Base-by-base conservation (phyloP, 73 alveolate genomes). In the Paramecium tetraurelia region DNA sequence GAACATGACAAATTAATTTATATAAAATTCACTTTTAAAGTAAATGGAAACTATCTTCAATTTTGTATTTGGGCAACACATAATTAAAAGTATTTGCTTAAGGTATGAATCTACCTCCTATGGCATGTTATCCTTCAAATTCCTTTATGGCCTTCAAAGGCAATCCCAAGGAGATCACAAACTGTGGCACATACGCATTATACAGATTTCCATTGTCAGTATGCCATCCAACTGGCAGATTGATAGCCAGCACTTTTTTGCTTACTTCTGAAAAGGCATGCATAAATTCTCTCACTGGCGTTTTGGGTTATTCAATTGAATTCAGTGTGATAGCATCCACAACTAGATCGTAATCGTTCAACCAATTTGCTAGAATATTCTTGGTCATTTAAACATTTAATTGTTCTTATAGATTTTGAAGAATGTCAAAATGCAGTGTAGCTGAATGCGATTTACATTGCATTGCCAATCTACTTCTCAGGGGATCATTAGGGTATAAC, bases 181-280 rank as follows among this genome's bases (percentile, higher is more conserved):
- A 80, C 48, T 80, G 7, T 80, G 90, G 90, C 10, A 31, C 29
- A 43, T 44, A 80, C 2, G 21, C 46, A 22, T 43, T 46, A 46
- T 43, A 24, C 24, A 80, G n/a, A 41, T 43, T 80, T 24, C 76
- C 90, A 14, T 80, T 43, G 31, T 43, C 72, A 4, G 48, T 43
- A 46, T 80, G 46, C 90, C 76, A 80, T 80, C 76, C 76, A 21
- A 31, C 22, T 3, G 90, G 90, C 20, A 80, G 27, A 48, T 80
- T 53, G 27, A 80, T 80, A 2, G 90, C 46, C 3, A 80, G 33
- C 3, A 80, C 70, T 48, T 80, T 80, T 22, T 80, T 20, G 5
- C 22, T 22, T 20, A 80, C 35, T 41, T 80, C 90, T 31, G 41
- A 44, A 46, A 80, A 80, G 33, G 90, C 70, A 80, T 80, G 90